phyloP scores from a whole-genome alignment of 225 moss, liverwort and hornwort genomes.

The Pleurozium schreberi region DNA sequence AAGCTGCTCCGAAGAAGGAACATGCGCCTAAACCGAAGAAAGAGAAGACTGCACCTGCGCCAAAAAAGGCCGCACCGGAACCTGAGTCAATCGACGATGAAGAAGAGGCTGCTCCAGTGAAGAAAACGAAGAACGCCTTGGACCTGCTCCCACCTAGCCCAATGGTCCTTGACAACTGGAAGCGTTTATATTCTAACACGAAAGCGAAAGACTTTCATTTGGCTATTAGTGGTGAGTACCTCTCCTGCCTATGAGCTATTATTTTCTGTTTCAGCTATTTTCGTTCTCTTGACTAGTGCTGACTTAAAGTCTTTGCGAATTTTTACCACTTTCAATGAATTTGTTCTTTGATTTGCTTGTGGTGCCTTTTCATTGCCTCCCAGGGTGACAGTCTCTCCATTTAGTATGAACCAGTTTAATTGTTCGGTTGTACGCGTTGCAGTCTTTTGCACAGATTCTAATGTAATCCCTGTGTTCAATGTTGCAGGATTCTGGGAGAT shows the following conservation, averaged over 20 bases:
- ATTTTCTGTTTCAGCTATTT: not conserved
- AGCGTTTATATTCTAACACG: slow-evolving; percentile 93
- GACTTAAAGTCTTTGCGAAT: too few relatives aligned
- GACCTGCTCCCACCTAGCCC: slow-evolving; percentile 86
- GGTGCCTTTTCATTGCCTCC: not conserved
- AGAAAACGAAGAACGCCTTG: slow-evolving; percentile 55
- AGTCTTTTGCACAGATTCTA: not conserved
- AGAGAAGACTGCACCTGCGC: slow-evolving; percentile 37
- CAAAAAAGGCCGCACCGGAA: slow-evolving; percentile 6
- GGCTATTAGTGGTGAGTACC: slow-evolving; percentile 63
- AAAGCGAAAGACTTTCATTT: slow-evolving; percentile 81
- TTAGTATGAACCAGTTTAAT: not conserved
- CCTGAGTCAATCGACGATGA: slow-evolving; percentile 26
- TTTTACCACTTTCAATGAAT: not conserved
- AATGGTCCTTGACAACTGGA: slow-evolving; percentile 94
- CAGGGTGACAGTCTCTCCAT: too few relatives aligned
- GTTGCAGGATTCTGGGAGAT: slow-evolving; percentile 92
- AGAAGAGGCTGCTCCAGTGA: slow-evolving; percentile 50
- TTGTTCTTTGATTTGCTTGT: not conserved
- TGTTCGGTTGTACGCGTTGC: not conserved
- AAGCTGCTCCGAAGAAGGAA: not conserved
- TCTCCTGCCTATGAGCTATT: too few relatives aligned
- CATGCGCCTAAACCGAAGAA: slow-evolving; percentile 8
- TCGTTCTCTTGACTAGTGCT: not conserved
- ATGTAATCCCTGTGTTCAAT: not conserved